Evolutionary conservation across 805 yeast species (phyloP).

Genomic region (Saturnispora sanitii): DNA sequence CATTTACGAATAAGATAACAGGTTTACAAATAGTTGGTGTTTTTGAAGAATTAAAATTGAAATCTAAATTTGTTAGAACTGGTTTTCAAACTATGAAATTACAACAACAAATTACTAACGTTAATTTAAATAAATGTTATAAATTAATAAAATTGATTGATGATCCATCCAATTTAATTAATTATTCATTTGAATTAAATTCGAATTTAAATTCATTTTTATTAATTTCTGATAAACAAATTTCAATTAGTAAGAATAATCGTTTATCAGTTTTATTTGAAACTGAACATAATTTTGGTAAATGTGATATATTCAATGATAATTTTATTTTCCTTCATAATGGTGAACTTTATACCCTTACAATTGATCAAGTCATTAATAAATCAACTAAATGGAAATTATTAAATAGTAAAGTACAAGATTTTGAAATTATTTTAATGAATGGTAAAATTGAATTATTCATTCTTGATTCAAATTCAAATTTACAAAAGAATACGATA

Average conservation of each 20-base stretch:
- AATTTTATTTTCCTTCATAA: constrained; percentile 5
- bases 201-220: neutral
- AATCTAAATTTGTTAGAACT: constrained; percentile 8
- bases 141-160: constrained; percentile 1
- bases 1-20: constrained; percentile 5
- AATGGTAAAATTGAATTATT: constrained; percentile 1
- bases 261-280: constrained; percentile 1
- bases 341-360: neutral
- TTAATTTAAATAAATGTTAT: constrained; percentile 7
- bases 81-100: constrained; percentile 8
- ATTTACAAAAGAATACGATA: neutral
- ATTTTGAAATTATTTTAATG: constrained; percentile 3
- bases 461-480: neutral
- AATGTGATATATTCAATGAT: constrained; percentile 1
- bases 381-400: constrained; percentile 8
- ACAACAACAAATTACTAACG: constrained; percentile 8
- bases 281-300: constrained; percentile 7
- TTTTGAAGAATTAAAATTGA: constrained; percentile 8
- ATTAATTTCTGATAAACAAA: neutral
- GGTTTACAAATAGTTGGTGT: constrained; percentile 9
- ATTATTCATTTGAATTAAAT: neutral
- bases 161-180: neutral
- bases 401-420: neutral
- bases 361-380: constrained; percentile 1
- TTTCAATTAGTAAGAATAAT: neutral